phyloP scores from a whole-genome alignment of 441 rosid species.

The Populus hybrid region DNA sequence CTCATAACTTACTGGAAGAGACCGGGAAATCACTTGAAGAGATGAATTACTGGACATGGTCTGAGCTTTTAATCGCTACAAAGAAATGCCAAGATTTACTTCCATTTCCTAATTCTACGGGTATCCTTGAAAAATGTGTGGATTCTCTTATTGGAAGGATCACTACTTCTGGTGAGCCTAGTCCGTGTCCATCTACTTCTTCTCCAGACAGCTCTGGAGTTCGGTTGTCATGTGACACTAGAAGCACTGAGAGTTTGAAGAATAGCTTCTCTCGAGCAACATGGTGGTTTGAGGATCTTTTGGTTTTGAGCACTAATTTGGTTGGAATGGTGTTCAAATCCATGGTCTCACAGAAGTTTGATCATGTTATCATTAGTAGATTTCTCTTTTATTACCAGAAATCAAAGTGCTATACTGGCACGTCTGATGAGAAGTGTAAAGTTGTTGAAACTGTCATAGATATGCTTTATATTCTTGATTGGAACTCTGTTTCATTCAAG shows the following conservation, averaged over 20 bases:
- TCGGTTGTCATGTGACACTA: slow-evolving; percentile 69
- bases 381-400: slow-evolving; percentile 80
- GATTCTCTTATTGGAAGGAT: slow-evolving; percentile 58
- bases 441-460: slow-evolving; percentile 46
- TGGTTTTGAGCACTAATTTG: slow-evolving; percentile 35
- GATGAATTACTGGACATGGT: slow-evolving; percentile 69
- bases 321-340: slow-evolving; percentile 41
- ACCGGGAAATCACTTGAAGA: slow-evolving; percentile 63
- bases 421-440: slow-evolving; percentile 45
- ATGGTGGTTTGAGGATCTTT: slow-evolving; percentile 88
- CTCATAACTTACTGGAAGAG: slow-evolving; percentile 43
- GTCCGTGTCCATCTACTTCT: slow-evolving; percentile 64
- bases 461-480: slow-evolving; percentile 51
- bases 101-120: slow-evolving; percentile 26
- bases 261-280: slow-evolving; percentile 38
- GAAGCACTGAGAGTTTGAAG: slow-evolving; percentile 77
- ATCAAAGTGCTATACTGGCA: slow-evolving; percentile 36
- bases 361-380: slow-evolving; percentile 45
- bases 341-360: slow-evolving; percentile 52
- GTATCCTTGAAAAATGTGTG: slow-evolving; percentile 42
- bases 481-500: slow-evolving; percentile 51
- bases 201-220: slow-evolving; percentile 63
- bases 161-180: slow-evolving; percentile 45
- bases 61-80: slow-evolving; percentile 57
- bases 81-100: slow-evolving; percentile 60